Evolutionary conservation across 2,329 filamentous ascomycete genomes (phyloP).

Genomic region (Sclerotinia borealis): DNA sequence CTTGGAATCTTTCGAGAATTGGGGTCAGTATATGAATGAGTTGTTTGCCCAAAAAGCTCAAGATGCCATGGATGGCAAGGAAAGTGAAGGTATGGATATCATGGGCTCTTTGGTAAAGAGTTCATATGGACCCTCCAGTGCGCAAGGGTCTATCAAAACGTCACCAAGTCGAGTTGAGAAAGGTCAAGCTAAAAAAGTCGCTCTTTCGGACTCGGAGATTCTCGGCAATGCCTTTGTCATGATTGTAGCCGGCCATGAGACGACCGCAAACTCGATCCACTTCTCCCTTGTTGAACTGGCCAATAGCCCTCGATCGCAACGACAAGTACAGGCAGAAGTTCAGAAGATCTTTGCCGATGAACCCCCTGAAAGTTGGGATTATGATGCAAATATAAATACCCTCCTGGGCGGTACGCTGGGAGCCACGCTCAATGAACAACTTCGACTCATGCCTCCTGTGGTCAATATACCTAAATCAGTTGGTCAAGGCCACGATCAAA

Average conservation of each 20-base stretch:
- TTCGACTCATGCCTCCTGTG: constrained; percentile 67
- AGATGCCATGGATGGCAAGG: constrained; percentile 36
- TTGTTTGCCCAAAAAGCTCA: constrained; percentile 46
- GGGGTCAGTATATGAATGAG: constrained; percentile 57
- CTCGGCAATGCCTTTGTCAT: constrained; percentile 66
- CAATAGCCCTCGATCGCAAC: constrained; percentile 56
- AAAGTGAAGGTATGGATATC: constrained; percentile 46
- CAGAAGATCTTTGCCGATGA: constrained; percentile 55
- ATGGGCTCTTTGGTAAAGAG: constrained; percentile 46
- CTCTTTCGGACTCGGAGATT: constrained; percentile 58
- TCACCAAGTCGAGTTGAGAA: constrained; percentile 38
- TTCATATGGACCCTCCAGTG: constrained; percentile 31
- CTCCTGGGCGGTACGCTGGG: constrained; percentile 66
- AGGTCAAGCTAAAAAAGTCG: constrained; percentile 47
- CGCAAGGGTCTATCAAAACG: constrained; percentile 32
- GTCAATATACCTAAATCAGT: constrained; percentile 66
- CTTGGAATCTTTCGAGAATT: constrained; percentile 45
- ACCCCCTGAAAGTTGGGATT: constrained; percentile 61
- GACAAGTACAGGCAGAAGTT: constrained; percentile 61
- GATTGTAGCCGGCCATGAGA: constrained; percentile 73
- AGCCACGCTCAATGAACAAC: constrained; percentile 71
- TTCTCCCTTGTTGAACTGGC: constrained; percentile 65
- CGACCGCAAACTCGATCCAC: constrained; percentile 69
- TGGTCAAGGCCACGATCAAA: constrained; percentile 43
- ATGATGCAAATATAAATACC: constrained; percentile 58